Base-by-base conservation (phyloP, 2,329 filamentous ascomycete species). In the Fusarium nurragi region DNA sequence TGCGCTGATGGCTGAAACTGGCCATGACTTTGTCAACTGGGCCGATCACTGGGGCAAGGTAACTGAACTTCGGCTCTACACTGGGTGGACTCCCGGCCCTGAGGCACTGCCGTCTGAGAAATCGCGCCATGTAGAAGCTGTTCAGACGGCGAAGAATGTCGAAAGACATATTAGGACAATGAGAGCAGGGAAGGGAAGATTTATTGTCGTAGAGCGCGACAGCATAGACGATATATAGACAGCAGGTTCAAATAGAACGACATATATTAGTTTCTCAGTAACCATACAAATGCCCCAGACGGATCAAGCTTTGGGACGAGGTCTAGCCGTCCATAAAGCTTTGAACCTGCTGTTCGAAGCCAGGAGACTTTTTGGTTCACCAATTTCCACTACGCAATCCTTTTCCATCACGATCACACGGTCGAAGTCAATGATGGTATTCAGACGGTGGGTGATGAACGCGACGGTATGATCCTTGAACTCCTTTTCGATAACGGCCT, bases 21-120 rank as follows among this genome's bases (percentile, higher is more conserved):
- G 80, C 26, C 78, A 80, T 34, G 81, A 84, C 51, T 77, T 72
- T 34, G 77, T 87, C 11, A 85, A 88, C 66, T 88, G 85, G 85
- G 76, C 75, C 0, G 78, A 77, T 5, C 76, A 80, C 37, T 86
- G 84, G 84, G 81, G 84, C 23, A 86, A 86, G 71, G 75, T 86
- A 4, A 77, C 76, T 0, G 75, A 74, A 11, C 65, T 86, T 52
- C 73, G 80, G 28, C 76, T 86, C 53, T 76, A 71, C 23, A 78
- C 79, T 0, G 84, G 84, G 2, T 83, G 81, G 67, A 74, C 65
- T 2, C 69, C 78, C 11, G 63, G 68, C 3, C 75, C 76, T 3
- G 74, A 79, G 19, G 74, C 76, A 4, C 64, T 72, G 14, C 69
- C 65, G 5, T 73, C 74, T 7, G 76, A 80, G 38, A 65, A 70